These are phyloP conservation scores for Monilinia vaccinii-corymbosi DNA, from an alignment of 2,329 filamentous ascomycete species.

Conservation along the genomic window DNA sequence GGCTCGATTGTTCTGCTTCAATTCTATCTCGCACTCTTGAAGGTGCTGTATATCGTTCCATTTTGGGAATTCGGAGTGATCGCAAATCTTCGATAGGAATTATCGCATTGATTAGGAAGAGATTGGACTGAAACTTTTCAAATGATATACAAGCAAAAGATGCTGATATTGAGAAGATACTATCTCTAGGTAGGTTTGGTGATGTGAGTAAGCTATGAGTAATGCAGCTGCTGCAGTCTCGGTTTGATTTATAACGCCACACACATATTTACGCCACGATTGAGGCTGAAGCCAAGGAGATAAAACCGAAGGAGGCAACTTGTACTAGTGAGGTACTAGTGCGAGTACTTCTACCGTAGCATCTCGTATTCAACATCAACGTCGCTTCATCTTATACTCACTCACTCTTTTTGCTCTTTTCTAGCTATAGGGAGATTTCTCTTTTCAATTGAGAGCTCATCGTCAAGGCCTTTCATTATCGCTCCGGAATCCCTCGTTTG, in stretches of 20 bases:
- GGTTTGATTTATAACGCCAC: background rate
- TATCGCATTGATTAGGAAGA: background rate
- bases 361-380: background rate
- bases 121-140: background rate
- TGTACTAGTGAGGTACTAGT: no score
- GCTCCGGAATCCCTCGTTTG: background rate
- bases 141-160: background rate
- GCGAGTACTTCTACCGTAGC: background rate
- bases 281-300: background rate
- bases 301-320: no score
- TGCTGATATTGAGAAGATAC: background rate
- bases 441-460: background rate
- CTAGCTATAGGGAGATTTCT: background rate
- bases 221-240: background rate
- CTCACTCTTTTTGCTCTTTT: background rate
- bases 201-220: no score
- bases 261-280: background rate
- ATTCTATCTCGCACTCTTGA: background rate
- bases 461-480: background rate
- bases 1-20: background rate
- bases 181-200: background rate
- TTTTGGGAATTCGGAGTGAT: background rate
- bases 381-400: background rate
- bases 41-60: background rate
- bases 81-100: background rate